A percentile compares a stretch with the other conserved stretches of the same genome.
Conservation (phyloP, 352 stramenopile genomes). For the Phytophthora macrochlamydospora region DNA sequence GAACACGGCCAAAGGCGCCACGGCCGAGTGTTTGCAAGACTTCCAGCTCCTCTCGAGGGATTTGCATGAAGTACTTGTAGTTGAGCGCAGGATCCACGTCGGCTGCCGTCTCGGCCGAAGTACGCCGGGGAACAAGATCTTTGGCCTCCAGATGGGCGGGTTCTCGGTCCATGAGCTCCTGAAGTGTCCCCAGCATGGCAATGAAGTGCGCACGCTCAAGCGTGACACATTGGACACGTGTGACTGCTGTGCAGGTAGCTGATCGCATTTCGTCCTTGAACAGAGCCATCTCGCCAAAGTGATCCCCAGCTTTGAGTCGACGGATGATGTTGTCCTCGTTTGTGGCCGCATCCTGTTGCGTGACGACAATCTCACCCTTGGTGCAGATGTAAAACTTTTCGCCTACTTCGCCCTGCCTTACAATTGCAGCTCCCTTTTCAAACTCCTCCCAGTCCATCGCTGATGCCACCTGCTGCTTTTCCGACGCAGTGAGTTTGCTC, state of each 20-base stretch:
- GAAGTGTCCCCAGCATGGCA: constrained; percentile 75
- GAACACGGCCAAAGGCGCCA: constrained; percentile 91
- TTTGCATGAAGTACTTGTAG: constrained; percentile 84
- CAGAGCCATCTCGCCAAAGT: constrained; percentile 95
- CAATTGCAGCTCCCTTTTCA: constrained; percentile 53
- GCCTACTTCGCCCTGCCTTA: constrained; percentile 74
- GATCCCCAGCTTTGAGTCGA: constrained; percentile 76
- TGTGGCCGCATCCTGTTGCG: constrained; percentile 48
- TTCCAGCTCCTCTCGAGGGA: constrained; percentile 73
- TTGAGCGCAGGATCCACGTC: constrained; percentile 29
- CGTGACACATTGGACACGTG: constrained; percentile 64
- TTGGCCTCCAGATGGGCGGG: constrained; percentile 30
- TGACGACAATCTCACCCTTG: constrained; percentile 75
- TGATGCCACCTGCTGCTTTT: constrained; percentile 71
- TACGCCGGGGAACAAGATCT: constrained; percentile 25
- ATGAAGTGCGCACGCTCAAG: constrained; percentile 77
- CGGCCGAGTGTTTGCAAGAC: constrained; percentile 79
- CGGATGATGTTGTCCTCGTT: constrained; percentile 58
- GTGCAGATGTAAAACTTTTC: constrained; percentile 86
- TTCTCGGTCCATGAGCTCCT: constrained; percentile 81
- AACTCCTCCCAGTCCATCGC: constrained; percentile 88
- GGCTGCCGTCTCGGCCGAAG: constrained; percentile 38
- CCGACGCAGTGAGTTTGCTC: constrained; percentile 65
- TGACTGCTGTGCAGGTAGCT: constrained; percentile 89
- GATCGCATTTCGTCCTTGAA: constrained; percentile 92